Conservation (phyloP, 192 early-diverging fungal genomes). For the Cetraspora pellucida region DNA sequence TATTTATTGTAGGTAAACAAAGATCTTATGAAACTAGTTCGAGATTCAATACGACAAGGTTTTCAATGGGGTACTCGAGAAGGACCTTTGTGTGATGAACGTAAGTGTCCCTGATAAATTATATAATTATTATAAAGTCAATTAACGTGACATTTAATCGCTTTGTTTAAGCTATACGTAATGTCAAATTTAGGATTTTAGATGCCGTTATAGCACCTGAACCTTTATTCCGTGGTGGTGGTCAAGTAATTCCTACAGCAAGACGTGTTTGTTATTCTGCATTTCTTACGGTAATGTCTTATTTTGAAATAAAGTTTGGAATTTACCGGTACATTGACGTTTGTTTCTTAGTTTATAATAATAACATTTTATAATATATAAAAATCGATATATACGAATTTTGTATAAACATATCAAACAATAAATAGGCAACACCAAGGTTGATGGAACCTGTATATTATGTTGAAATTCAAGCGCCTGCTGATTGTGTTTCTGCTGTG, state of each 20-base stretch:
- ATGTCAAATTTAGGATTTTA: constrained; percentile 93
- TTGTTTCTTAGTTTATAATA: too few species aligned
- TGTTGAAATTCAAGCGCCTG: constrained; percentile 97
- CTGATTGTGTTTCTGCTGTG: constrained; percentile 91
- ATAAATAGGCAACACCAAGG: constrained; percentile 79
- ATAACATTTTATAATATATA: too few species aligned
- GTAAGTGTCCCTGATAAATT: constrained; percentile 45
- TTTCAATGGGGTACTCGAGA: constrained; percentile 98
- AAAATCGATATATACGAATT: background rate
- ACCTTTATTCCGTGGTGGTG: constrained; percentile 90
- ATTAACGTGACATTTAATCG: background rate
- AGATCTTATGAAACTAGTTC: constrained; percentile 71
- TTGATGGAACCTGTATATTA: constrained; percentile 97
- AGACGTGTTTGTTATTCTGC: constrained; percentile 96
- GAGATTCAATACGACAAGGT: constrained; percentile 89
- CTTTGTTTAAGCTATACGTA: constrained; percentile 74
- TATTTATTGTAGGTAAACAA: constrained; percentile 65
- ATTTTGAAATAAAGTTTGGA: background rate
- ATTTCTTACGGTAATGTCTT: constrained; percentile 74
- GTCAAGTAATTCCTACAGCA: constrained; percentile 96
- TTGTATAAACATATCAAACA: background rate
- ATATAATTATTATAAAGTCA: background rate
- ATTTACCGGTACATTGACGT: background rate
- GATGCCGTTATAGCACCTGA: constrained; percentile 82
- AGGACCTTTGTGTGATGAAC: constrained; percentile 96